Base-by-base conservation (phyloP, 2,329 filamentous ascomycete species). In the Fusarium multiceps region DNA sequence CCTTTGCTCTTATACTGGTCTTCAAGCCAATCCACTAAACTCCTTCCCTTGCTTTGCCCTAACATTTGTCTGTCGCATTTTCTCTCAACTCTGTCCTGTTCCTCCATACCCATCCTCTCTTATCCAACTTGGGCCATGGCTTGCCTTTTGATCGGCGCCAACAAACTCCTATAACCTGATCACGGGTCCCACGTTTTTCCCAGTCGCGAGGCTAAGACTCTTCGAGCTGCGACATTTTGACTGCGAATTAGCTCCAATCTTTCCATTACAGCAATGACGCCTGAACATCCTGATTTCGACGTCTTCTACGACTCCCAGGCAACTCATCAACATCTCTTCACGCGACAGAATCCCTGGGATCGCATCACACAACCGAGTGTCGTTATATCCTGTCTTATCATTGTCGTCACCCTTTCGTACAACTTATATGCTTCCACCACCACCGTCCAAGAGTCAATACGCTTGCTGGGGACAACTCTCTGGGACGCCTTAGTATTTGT, bases 401-500 rank as follows among this genome's bases (percentile, higher is more conserved):
- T 82, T 30, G 45, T 76, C 51, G 60, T 78, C 41, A 78, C 80
- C 42, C 62, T 81, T 47, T 43, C 77, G n/a, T 76, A 79, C 75
- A 79, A 78, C 54, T 55, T 76, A 28, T 77, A 79, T 74, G 77
- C 76, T 66, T 74, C 78, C 14, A 74, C 80, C 14, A 65, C 75
- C 20, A 74, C 78, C 7, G 58, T 80, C 10, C 72, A 76, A 42
- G 73, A 71, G 14, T 67, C 74, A 7, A 47, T 78, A 43, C 71
- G 66, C 48, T 65, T 77, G 21, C 43, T 78, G 16, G 74, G 71
- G 60, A 81, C 85, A 71, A 76, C 89, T 55, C 74, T 89, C 40
- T 92, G 90, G 90, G 87, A 91, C 79, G 77, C 78, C 27, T 64
- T 91, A 30, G 85, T 93, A 57, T 83, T 83, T 68, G 51, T 87